Evolutionary conservation across 805 yeast genomes (phyloP).

Genomic region (Huiozyma naganishii): DNA sequence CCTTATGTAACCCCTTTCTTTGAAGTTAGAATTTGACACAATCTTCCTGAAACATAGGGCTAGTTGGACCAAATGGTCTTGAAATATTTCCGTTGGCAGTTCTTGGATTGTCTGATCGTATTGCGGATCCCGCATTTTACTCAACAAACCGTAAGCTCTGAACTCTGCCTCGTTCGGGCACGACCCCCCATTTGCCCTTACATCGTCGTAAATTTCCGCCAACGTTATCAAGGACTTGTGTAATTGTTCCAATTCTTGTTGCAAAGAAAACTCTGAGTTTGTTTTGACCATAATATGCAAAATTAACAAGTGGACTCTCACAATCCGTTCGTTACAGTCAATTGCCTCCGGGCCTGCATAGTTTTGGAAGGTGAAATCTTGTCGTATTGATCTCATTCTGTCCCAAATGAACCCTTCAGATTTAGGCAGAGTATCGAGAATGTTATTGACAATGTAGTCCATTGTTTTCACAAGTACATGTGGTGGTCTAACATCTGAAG

Average conservation of each 20-base stretch:
- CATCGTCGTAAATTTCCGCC: constrained; percentile 76
- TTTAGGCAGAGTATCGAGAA: constrained; percentile 62
- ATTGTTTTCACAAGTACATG: constrained; percentile 54
- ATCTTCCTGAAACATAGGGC: constrained; percentile 64
- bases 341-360: constrained; percentile 89
- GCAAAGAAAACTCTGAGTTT: constrained; percentile 69
- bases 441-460: constrained; percentile 55
- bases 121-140: constrained; percentile 78
- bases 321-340: constrained; percentile 85
- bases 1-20: constrained; percentile 42
- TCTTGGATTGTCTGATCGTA: constrained; percentile 64
- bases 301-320: constrained; percentile 72
- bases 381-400: constrained; percentile 90
- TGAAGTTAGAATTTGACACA: constrained; percentile 49
- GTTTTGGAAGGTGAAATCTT: constrained; percentile 93
- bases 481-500: constrained; percentile 96
- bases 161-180: constrained; percentile 89
- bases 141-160: constrained; percentile 72
- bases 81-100: constrained; percentile 47
- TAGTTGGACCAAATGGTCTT: constrained; percentile 48
- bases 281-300: constrained; percentile 78
- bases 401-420: constrained; percentile 94
- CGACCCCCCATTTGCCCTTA: constrained; percentile 52
- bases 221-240: constrained; percentile 84
- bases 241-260: constrained; percentile 91